Evolutionary conservation across 75 land plant genomes (phyloP).

Genomic region (Cryptomeria japonica): DNA sequence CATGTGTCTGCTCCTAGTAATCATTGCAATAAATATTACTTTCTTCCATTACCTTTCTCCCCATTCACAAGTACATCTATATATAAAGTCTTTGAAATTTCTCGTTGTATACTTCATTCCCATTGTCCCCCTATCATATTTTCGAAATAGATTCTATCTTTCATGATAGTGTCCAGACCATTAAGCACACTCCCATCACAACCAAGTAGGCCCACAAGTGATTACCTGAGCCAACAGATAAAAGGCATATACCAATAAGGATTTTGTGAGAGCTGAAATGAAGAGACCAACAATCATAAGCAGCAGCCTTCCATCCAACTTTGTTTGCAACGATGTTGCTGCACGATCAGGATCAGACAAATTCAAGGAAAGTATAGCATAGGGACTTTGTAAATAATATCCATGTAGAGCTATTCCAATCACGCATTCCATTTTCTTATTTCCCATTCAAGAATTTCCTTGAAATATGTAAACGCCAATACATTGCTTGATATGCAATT

Average conservation of each 20-base stretch:
- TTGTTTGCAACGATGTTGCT: conserved; percentile 5
- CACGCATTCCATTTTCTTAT: conserved; percentile 7
- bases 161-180: neutral
- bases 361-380: conserved; percentile 2
- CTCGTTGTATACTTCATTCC: neutral
- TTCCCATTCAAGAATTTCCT: neutral
- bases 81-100: neutral
- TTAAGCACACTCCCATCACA: conserved; percentile 1
- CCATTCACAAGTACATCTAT: neutral
- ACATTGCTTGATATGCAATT: neutral
- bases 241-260: conserved; percentile 1
- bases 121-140: neutral
- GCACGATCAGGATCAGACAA: conserved; percentile 4
- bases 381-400: conserved; percentile 5
- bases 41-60: neutral
- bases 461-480: neutral
- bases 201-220: conserved; percentile 10
- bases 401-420: conserved; percentile 1
- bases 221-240: conserved; percentile 11
- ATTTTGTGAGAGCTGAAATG: conserved; percentile 1
- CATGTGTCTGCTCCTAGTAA: neutral
- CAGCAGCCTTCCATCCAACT: conserved; percentile 11
- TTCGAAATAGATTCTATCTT: neutral
- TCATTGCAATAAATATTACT: neutral
- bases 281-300: conserved; percentile 7